A percentile compares a stretch with the other conserved stretches of the same genome.
Evolutionary conservation across 2,329 filamentous ascomycete species (phyloP).

Genomic region (Fusarium sp.): DNA sequence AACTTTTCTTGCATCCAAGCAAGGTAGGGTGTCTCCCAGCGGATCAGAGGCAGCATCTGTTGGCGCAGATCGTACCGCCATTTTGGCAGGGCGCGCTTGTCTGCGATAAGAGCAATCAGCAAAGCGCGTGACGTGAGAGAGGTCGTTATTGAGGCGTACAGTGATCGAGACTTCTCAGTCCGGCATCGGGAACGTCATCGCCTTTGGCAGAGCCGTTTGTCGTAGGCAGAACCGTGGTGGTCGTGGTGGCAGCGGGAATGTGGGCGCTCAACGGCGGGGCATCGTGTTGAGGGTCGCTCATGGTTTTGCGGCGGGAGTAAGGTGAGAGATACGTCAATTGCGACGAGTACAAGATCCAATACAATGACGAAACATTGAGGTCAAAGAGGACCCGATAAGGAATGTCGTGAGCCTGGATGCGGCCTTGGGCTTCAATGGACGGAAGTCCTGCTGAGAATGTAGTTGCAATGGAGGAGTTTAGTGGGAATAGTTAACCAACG

Average conservation of each 20-base stretch:
- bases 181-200: constrained; percentile 68
- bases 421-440: constrained; percentile 5
- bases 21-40: constrained; percentile 95
- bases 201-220: constrained; percentile 28
- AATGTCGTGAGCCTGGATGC: constrained; percentile 20
- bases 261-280: constrained; percentile 41
- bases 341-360: constrained; percentile 20
- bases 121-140: not conserved
- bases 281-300: constrained; percentile 48
- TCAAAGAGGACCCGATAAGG: not conserved
- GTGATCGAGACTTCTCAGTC: constrained; percentile 81
- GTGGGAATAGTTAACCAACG: not conserved
- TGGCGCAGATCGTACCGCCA: constrained; percentile 92
- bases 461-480: constrained; percentile 19
- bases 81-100: constrained; percentile 81
- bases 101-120: constrained; percentile 55
- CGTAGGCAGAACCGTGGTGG: constrained; percentile 18
- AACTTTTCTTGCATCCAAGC: constrained; percentile 83
- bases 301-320: constrained; percentile 32
- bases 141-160: constrained; percentile 56
- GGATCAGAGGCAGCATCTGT: constrained; percentile 82
- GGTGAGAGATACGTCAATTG: constrained; percentile 34
- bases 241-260: constrained; percentile 19
- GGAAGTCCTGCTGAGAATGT: constrained; percentile 11
- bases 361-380: constrained; percentile 30